phyloP scores from a whole-genome alignment of 176 grass and related monocot species.

The Rhynchospora tenuis region DNA sequence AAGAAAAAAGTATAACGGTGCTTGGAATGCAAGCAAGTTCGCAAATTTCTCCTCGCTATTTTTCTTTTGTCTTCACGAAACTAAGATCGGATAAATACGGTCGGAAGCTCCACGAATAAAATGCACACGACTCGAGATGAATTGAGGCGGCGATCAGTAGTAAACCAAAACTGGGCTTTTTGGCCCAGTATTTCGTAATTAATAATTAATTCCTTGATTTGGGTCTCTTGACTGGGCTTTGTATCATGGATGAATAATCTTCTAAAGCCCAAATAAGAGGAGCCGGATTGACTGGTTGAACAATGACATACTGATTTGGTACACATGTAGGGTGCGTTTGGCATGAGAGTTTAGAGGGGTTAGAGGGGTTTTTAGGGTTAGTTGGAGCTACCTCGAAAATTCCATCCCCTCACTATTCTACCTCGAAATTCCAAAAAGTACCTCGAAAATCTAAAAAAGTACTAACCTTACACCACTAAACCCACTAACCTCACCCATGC shows the following conservation, averaged over 20 bases:
- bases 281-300: too few relatives aligned
- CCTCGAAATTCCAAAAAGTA: too few relatives aligned
- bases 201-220: background rate
- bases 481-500: too few relatives aligned
- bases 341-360: too few relatives aligned
- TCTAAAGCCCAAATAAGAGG: too few relatives aligned
- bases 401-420: too few relatives aligned
- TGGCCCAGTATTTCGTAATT: background rate
- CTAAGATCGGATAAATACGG: background rate
- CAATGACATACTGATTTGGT: too few relatives aligned
- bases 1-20: background rate
- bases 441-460: too few relatives aligned
- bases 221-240: background rate
- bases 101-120: background rate
- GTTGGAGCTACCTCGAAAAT: too few relatives aligned
- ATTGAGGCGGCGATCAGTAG: background rate
- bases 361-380: too few relatives aligned
- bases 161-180: background rate
- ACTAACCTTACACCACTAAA: too few relatives aligned
- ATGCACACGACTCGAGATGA: background rate
- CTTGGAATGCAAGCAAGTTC: conserved; percentile 8
- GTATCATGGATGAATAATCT: background rate
- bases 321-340: too few relatives aligned
- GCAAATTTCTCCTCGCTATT: background rate
- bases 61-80: background rate